A percentile compares a stretch with the other conserved stretches of the same genome.
Conservation (phyloP, 2,329 filamentous ascomycete genomes). For the Xylaria sp. region DNA sequence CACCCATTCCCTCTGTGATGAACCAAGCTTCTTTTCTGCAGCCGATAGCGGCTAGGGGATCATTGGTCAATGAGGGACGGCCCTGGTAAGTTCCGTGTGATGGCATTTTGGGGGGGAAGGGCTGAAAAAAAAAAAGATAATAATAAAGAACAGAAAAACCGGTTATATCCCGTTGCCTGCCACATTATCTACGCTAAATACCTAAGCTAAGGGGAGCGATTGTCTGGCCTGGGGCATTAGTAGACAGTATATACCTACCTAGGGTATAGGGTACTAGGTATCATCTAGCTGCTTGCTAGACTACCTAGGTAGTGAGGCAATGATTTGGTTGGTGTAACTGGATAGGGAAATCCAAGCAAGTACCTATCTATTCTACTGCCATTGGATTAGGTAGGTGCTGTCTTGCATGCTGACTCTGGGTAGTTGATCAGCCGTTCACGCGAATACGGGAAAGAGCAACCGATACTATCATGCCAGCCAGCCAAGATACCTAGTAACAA, state of each 20-base stretch:
- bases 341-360: background rate
- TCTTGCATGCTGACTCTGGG: slow-evolving; percentile 6
- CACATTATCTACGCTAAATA: background rate
- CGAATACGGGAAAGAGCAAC: background rate
- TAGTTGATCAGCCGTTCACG: slow-evolving; percentile 6
- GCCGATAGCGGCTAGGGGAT: slow-evolving; percentile 29
- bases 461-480: slow-evolving; percentile 11
- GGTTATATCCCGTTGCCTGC: background rate
- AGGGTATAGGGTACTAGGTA: too few relatives aligned
- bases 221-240: background rate
- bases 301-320: too few relatives aligned
- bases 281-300: too few relatives aligned
- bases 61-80: background rate
- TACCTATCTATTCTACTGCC: background rate
- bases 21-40: slow-evolving; percentile 8
- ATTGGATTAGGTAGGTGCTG: background rate
- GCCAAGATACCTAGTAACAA: slow-evolving; percentile 27
- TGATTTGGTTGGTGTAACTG: too few relatives aligned
- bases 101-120: background rate
- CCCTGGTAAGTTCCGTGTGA: slow-evolving; percentile 8
- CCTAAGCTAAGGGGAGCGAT: background rate
- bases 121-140: slow-evolving; percentile 18
- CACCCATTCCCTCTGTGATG: slow-evolving; percentile 2
- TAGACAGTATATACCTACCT: background rate
- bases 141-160: background rate